A percentile compares a stretch with the other conserved stretches of the same genome.
Evolutionary conservation across 192 early-diverging fungal species (phyloP).

Genomic region (Kickxella alabastrina): DNA sequence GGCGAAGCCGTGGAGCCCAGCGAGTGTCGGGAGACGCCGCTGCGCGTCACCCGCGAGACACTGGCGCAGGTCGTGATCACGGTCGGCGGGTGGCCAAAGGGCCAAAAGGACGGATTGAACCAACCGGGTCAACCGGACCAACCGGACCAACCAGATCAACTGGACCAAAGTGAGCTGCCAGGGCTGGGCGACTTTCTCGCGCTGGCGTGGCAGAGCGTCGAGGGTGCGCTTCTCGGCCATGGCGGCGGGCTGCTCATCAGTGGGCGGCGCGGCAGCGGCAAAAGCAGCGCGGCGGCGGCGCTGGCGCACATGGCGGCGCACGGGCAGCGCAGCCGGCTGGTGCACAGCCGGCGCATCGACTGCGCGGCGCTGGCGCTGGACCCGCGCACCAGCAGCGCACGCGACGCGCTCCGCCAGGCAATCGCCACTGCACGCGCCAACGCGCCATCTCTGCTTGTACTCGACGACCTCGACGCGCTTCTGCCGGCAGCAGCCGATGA

Average conservation of each 20-base stretch:
- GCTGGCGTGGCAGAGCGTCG: conserved; percentile 27
- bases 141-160: too few species aligned
- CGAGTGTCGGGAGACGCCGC: conserved; percentile 7
- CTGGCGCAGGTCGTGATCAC: conserved; percentile 10
- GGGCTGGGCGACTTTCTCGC: conserved; percentile 28
- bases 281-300: conserved; percentile 60
- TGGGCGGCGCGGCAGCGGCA: conserved; percentile 73
- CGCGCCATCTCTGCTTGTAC: conserved; percentile 35
- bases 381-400: conserved; percentile 6
- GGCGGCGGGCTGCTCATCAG: conserved; percentile 62
- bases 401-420: conserved; percentile 12
- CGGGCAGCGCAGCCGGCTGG: conserved; percentile 18
- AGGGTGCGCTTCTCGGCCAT: conserved; percentile 15
- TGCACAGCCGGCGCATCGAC: conserved; percentile 24
- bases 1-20: neutral
- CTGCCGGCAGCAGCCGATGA: conserved; percentile 39
- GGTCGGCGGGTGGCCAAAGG: too few species aligned
- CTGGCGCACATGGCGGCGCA: conserved; percentile 15
- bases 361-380: conserved; percentile 23
- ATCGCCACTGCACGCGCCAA: conserved; percentile 8
- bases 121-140: too few species aligned
- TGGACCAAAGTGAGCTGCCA: too few species aligned
- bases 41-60: conserved; percentile 6
- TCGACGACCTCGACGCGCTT: conserved; percentile 48
- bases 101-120: too few species aligned